Conservation (phyloP, 768 basidiomycete species). For the Lanmaoa rubissima region DNA sequence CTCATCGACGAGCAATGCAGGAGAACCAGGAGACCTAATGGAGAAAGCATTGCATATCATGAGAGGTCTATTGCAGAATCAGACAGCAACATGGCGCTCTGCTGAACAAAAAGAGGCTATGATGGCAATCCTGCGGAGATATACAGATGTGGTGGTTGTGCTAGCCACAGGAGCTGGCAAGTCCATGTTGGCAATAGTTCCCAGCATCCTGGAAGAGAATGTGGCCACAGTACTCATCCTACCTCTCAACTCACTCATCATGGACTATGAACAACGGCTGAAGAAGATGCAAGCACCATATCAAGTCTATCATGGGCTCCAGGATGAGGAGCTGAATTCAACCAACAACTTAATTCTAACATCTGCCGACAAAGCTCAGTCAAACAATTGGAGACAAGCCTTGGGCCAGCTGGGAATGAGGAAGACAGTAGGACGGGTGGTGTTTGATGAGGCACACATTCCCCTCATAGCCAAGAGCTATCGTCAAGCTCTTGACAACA, state of each 20-base stretch:
- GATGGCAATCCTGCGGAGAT: too few relatives aligned
- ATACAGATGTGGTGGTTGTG: neutral
- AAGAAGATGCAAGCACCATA: neutral
- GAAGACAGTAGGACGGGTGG: neutral
- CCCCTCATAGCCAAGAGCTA: constrained; percentile 5
- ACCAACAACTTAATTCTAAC: neutral
- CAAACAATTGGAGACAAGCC: neutral
- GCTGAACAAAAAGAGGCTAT: neutral
- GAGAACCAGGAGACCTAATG: too few relatives aligned
- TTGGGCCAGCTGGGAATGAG: too few relatives aligned
- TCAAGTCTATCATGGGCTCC: too few relatives aligned
- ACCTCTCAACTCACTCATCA: neutral
- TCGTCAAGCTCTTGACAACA: neutral
- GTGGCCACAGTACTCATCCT: neutral
- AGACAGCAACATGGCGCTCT: neutral
- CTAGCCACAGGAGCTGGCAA: neutral
- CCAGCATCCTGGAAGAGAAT: neutral
- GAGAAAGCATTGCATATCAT: too few relatives aligned
- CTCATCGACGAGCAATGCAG: too few relatives aligned
- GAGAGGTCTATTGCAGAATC: too few relatives aligned
- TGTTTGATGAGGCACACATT: constrained; percentile 28
- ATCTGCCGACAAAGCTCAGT: constrained; percentile 1
- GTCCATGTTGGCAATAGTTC: neutral
- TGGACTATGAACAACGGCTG: neutral
- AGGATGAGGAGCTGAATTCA: neutral